Base-by-base conservation (phyloP, 352 stramenopile species). In the Phytophthora pseudosyringae region DNA sequence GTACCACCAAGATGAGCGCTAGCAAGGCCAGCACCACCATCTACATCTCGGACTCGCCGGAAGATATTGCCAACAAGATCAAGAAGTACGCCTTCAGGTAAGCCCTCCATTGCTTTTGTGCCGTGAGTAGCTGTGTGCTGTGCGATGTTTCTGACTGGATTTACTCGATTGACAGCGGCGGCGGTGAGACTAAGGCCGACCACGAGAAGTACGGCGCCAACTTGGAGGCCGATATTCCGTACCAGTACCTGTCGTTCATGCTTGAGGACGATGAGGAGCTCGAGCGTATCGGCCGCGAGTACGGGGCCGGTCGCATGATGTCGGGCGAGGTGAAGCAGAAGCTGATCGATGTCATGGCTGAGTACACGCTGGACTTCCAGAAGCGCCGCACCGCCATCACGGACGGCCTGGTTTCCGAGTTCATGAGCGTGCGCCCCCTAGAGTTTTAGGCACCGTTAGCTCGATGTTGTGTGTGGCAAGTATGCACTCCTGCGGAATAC, bases 241-340 rank as follows among this genome's bases (percentile, higher is more conserved):
- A 98, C 77, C 97, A 99, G 83, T 99, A 98, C 88, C 75, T 99
- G 45, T 93, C 86, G 39, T 99, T 99, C 79, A 99, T 99, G 81
- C 83, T 99, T 43, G 98, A 99, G 66, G 97, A 99, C 69, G 98
- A 99, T 67, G 96, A 98, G 9, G 89, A 99, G 76, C 85, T 99
- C 48, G 88, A 75, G 21, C 76, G 89, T 51, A 97, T 99, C 64
- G 96, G 86, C 15, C 68, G 83, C n/a, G 93, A 99, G 61, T 99
- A 99, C 76, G 90, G 89, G 46, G 91, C 86, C 15, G 98, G 98
- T 33, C 92, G 84, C 43, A 98, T 98, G 68, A 98, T 97, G 81
- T 99, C 98, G 10, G 95, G 95, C 8, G 97, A 99, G 69, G 98
- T 99, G 13, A 99, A 99, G 88, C 89, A 95, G 58, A 88, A 89